Base-by-base conservation (phyloP, 1,284 basidiomycete genomes). In the Porogramme epimiltina region DNA sequence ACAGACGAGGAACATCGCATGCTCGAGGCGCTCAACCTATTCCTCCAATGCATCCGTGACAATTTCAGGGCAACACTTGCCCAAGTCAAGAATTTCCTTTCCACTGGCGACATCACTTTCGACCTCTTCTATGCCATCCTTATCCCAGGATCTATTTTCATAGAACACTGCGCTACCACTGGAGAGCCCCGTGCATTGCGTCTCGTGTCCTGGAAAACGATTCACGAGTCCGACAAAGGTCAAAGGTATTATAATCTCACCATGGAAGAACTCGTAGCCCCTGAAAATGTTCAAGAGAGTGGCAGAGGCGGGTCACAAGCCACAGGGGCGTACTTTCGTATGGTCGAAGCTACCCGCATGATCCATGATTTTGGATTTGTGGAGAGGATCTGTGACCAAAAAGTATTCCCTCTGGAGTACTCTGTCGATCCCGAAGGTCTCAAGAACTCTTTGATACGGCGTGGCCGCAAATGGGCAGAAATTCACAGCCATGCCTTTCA, bases 31-130 rank as follows among this genome's bases (percentile, higher is more conserved):
- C 70, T 82, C 39, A 66, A 70, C 24, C 31, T 48, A 3, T 41
- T 59, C 23, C 45, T 48, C n/a, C 66, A 70, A 39, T 78, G 76
- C 49, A 63, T 84, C 40, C 70, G 72, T 16, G 63, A 64, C 9
- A 79, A 82, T 56, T 82, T 79, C 62, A 69, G 69, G 36, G 62
- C 67, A 9, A 81, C 76, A 0, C 63, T 61, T 67, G 5, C 73
- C 66, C 18, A 70, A 84, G 53, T 64, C 71, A 1, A 71, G 73
- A 18, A 70, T 83, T 28, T n/a, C n/a, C 75, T 70, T 10, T 59
- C 75, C 2, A 76, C 80, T 47, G 73, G 70, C 11, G 80, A 84
- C 59, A 82, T 82, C 55, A 79, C 77, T 3, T 84, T 73, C 58
- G 74, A 79, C 16, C 70, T 80, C 22, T 70, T 85, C 22, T 78